Base-by-base conservation (phyloP, 805 yeast genomes). In the Debaryomyces maramus region DNA sequence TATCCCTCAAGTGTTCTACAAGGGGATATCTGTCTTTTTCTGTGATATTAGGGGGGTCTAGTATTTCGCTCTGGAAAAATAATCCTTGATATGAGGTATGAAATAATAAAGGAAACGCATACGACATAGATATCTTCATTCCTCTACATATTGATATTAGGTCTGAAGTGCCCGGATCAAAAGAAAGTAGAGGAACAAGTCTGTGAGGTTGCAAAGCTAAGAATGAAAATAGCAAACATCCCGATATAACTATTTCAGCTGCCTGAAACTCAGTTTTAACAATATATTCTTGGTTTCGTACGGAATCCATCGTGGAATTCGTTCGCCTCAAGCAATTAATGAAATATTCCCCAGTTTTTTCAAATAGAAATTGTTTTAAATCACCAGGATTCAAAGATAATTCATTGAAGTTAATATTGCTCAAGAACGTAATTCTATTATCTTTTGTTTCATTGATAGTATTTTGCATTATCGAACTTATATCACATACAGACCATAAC, bases 151-250 rank as follows among this genome's bases (percentile, higher is more conserved):
- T 46, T 2, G 53, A 47, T 6, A 63, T 14, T 7, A 62, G 38
- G 36, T 61, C 68, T 1, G 52, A 39, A 3, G 49, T 34, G 20
- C 28, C 41, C 3, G 30, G 35, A 6, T 46, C 51, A 27, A 45
- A 48, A 11, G 52, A 44, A 1, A 62, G 32, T 21, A 65, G 32
- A 4, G 68, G 67, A 22, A 59, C 24, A 15, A 58, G 37, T 22
- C 45, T 42, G 32, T 50, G 55, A 1, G 69, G 69, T 36, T 61
- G 65, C 3, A 58, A 36, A 6, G 60, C 51, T 15, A 61, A 40
- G 32, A 52, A 61, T 5, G 61, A 46, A 37, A 40, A 61, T 23
- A 58, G 40, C 6, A 63, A 35, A 16, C 54, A 47, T 4, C 56
- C 46, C 4, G 63, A 50, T 1, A 56, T 33, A 6, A 48, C 32